Evolutionary conservation across 345 rosid genomes (phyloP), one percentile per base, ranked within the genome.

Genomic region (Abelmoschus esculentus): DNA sequence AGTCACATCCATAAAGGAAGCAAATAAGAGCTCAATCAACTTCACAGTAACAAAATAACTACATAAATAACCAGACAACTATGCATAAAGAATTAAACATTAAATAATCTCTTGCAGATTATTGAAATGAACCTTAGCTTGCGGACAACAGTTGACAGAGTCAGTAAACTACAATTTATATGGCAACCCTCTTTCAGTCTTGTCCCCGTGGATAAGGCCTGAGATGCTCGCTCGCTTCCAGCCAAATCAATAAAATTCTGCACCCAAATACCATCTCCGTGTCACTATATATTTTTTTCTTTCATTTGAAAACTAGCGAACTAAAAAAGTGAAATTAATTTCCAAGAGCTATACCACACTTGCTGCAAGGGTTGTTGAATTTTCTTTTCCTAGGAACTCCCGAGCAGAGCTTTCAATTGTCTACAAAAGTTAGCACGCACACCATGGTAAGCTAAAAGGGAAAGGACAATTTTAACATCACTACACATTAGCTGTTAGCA

Each of bases 171-270:
- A 62, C 98, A 90, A 74, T 93, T 93, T 67, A 93, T 93, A 81
- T 93, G 97, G 78, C 96, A 93, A 31, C 98, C 98, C 83, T 93
- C 98, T 80, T 93, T 93, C 79, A 91, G 84, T 81, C 98, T 86
- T 49, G 95, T 69, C 34, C 98, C 98, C 75, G 91, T 84, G 70
- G 98, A 91, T 68, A 86, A 77, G 66, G 97, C 76, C 80, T 93
- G 98, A 47, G 97, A 93, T 66, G 98, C 98, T 11, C 98, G 95
- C 77, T 93, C 98, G 66, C 97, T 93, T 66, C 98, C 98, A 29
- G 98, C 98, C 86, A 93, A 80, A 80, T 93, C 98, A 73, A 93
- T 80, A 77, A 95, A 91, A 68, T 91, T 90, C 97, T 95, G 85
- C 80, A 83, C 56, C 70, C 34, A 67, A 74, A 72, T 14, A 62